Conservation (phyloP, 1,139 yeast species). For the Pichia sp. region DNA sequence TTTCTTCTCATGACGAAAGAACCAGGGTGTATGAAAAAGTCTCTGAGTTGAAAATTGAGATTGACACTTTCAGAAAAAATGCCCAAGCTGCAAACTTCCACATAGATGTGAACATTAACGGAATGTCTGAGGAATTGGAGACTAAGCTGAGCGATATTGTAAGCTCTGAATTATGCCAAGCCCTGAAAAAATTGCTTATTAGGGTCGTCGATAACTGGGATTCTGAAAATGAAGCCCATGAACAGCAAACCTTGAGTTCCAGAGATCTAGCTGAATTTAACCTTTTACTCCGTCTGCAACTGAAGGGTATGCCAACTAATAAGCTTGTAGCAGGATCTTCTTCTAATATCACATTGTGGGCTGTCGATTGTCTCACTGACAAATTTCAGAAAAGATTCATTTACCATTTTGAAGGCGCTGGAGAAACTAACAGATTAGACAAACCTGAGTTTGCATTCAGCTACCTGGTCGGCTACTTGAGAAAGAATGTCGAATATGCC, state of each 20-base stretch:
- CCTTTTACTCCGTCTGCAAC: conserved; percentile 12
- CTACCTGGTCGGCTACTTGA: conserved; percentile 50
- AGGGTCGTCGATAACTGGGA: conserved; percentile 11
- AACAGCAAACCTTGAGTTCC: background rate
- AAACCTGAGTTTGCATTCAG: conserved; percentile 79
- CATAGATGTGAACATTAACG: background rate
- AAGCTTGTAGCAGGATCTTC: background rate
- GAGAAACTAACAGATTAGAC: conserved; percentile 64
- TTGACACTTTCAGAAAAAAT: conserved; percentile 2
- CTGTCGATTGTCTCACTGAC: conserved; percentile 17
- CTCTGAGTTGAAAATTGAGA: conserved; percentile 1
- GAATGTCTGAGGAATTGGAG: conserved; percentile 3
- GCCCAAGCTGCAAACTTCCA: background rate
- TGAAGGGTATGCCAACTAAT: background rate
- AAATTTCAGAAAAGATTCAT: conserved; percentile 58
- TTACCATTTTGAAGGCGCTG: conserved; percentile 65
- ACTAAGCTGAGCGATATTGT: conserved; percentile 7
- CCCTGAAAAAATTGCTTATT: background rate
- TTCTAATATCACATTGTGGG: conserved; percentile 18
- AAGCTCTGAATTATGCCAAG: background rate
- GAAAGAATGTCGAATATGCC: conserved; percentile 41
- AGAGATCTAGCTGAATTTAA: conserved; percentile 3
- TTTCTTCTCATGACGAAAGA: background rate
- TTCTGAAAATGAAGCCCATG: background rate
- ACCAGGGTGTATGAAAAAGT: conserved; percentile 1